Evolutionary conservation across 108 stramenopile species (phyloP), one percentile per base, ranked within the genome.

Genomic region (Bacterosira constricta): DNA sequence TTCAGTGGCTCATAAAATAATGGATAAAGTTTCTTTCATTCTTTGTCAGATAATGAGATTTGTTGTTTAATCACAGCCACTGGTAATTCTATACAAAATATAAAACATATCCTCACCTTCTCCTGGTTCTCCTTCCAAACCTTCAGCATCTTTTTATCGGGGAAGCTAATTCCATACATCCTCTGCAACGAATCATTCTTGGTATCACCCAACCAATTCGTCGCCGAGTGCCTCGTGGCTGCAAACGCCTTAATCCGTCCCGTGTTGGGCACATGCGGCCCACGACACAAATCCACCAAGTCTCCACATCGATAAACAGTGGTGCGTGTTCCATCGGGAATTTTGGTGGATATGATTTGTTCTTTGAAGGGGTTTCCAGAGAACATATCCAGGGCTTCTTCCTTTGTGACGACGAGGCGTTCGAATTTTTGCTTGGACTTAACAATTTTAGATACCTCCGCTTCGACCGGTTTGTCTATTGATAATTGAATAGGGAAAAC

Each of bases 371-470:
- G 97, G 81, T 99, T 99, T 79, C 96, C 92, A 6, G 85, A 77
- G 82, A 99, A 99, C 58, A 99, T 73, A 60, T 97, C 93, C 46
- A 99, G 77, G 13, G 96, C 97, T 82, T 99, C 97, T 53, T 95
- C 96, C 80, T 99, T 99, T 59, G 97, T 98, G 44, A 99, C 83
- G 57, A 98, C 96, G 80, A 99, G 83, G 25, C 99, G 95, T 80
- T 99, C 97, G 71, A 98, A 99, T 75, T 90, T 88, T 85, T 98
- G 96, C 81, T 99, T 98, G 29, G 75, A 50, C 85, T 99, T 99
- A 83, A 85, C 82, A 53, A 98, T 87, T 71, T 95, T 93, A 26
- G 63, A 63, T 7, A 95, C 96, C 58, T 91, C 86, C 41, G 86
- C 69, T 76, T 96, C 91, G 35, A 99, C 79, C 12, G 81, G 74